Evolutionary conservation across 2,329 filamentous ascomycete species (phyloP).

Genomic region (Fusarium sp.): DNA sequence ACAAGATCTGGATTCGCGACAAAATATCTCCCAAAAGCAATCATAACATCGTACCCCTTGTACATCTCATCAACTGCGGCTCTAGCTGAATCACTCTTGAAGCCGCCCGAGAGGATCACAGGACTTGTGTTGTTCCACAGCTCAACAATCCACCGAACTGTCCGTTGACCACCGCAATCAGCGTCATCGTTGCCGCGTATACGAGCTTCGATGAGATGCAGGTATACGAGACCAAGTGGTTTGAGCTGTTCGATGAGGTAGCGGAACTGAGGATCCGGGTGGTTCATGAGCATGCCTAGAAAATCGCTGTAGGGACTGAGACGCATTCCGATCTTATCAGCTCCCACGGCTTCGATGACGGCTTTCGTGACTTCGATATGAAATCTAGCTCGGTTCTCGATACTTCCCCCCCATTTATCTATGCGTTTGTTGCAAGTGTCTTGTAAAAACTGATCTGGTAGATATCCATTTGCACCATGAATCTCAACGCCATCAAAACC

Average conservation of each 20-base stretch:
- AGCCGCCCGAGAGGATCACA: not conserved
- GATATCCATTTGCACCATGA: not conserved
- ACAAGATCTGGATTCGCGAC: not conserved
- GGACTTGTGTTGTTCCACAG: not conserved
- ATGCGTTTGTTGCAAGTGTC: not conserved
- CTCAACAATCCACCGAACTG: not conserved
- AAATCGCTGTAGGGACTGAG: not conserved
- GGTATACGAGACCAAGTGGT: not conserved
- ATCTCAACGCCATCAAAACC: not conserved
- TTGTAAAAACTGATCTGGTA: not conserved
- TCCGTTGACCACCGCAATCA: not conserved
- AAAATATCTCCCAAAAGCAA: not conserved
- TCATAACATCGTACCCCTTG: not conserved
- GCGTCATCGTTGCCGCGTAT: not conserved
- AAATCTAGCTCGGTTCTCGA: not conserved
- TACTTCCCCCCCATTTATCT: not conserved
- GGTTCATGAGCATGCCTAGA: not conserved
- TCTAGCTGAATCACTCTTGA: not conserved
- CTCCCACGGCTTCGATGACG: not conserved
- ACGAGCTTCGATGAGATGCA: not conserved
- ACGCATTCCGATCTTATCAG: not conserved
- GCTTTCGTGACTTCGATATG: not conserved
- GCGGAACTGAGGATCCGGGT: not conserved
- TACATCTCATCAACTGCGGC: not conserved
- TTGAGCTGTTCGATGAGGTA: not conserved